These are phyloP conservation scores for Daldinia eschscholtzii DNA, from an alignment of 2,329 filamentous ascomycete species.

Conservation along the genomic window DNA sequence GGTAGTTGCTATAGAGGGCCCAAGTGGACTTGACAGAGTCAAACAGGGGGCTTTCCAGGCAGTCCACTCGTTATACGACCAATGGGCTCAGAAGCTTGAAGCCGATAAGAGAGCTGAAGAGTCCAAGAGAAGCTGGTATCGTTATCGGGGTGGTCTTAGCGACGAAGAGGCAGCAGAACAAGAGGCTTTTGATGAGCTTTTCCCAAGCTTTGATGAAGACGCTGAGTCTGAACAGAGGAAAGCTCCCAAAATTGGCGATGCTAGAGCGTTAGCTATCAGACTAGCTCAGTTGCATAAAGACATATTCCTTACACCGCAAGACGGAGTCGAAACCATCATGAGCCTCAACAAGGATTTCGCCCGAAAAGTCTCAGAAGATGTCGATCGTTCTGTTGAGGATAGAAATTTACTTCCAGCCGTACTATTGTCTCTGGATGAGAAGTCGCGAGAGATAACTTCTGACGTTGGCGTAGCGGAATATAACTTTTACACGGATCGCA, in stretches of 20 bases:
- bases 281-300: conserved; percentile 71
- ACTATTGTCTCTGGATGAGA: conserved; percentile 74
- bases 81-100: conserved; percentile 84
- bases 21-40: conserved; percentile 57
- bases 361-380: conserved; percentile 53
- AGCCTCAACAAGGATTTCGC: conserved; percentile 61
- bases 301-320: conserved; percentile 62
- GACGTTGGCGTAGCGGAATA: conserved; percentile 64
- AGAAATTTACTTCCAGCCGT: conserved; percentile 74
- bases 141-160: conserved; percentile 81
- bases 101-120: conserved; percentile 82
- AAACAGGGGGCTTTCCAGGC: conserved; percentile 72
- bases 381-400: conserved; percentile 57
- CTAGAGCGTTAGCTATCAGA: conserved; percentile 68
- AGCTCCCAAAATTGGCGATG: conserved; percentile 55
- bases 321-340: conserved; percentile 59
- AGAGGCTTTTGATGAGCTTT: conserved; percentile 82
- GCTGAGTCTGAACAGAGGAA: conserved; percentile 54
- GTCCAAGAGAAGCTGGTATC: conserved; percentile 81
- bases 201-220: conserved; percentile 79
- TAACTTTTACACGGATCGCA: conserved; percentile 91
- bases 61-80: conserved; percentile 79
- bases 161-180: conserved; percentile 81
- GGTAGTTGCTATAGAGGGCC: conserved; percentile 62
- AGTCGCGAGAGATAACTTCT: conserved; percentile 62